Base-by-base conservation (phyloP, 2,329 filamentous ascomycete genomes). In the Neopestalotiopsis sp. region DNA sequence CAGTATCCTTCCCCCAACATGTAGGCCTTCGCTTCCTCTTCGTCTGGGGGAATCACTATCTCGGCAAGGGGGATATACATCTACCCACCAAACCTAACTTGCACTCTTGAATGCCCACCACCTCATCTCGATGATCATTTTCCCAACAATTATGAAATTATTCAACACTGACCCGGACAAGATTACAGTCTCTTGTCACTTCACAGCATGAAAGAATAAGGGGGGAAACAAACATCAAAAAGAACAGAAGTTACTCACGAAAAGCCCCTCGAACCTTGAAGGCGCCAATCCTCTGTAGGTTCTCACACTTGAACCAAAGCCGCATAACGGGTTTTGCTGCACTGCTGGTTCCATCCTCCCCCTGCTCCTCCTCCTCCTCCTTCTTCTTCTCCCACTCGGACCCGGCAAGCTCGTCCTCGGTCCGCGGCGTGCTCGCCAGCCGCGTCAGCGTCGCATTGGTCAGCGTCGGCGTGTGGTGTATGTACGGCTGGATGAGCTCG, bases 241-340 rank as follows among this genome's bases (percentile, higher is more conserved):
- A 30, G 12, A 61, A 61, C 3, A 61, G n/a, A 10, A 6, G 4
- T 4, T 14, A 67, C 65, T 67, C 20, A 67, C 65, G 94, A 74
- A 97, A 98, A 0, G 95, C 95, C 5, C 95, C 96, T 6, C 95
- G 86, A 17, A 90, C 92, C 83, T 98, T 98, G 85, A 98, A 98
- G 1, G 95, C 95, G 65, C 95, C 96, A 67, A 97, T 90, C 67
- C 90, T 90, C 84, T 98, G 96, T 69, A 94, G 84, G 80, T 98
- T 98, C 85, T 98, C 95, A 80, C 94, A 97, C 84, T 98, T 98
- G 88, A 98, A 97, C 84, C 93, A 96, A 66, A 98, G 85, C 13
- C 89, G 86, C 53, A 97, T 83, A 64, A 82, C 88, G 0, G 94
- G 94, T 4, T 79, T 34, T 14, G 67, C 49, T 1, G 42, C 82